These are phyloP conservation scores for Drosera capensis DNA, from an alignment of 148 eudicot genomes.

Conservation along the genomic window DNA sequence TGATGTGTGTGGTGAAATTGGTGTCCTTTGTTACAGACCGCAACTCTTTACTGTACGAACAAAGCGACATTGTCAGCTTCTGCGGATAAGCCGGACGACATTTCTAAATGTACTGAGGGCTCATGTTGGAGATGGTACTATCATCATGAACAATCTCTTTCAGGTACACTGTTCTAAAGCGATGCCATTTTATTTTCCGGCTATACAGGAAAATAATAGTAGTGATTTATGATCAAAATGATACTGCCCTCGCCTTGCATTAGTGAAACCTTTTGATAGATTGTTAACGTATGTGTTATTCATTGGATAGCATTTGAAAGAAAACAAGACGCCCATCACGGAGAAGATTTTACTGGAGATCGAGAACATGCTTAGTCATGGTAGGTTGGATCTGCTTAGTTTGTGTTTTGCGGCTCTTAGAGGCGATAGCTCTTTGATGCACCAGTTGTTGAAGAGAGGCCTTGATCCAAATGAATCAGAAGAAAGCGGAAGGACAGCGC, in stretches of 20 bases:
- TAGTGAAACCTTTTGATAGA: not conserved
- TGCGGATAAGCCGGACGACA: slow-evolving; percentile 46
- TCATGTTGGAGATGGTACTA: slow-evolving; percentile 23
- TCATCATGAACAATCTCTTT: slow-evolving; percentile 62
- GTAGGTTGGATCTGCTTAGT: slow-evolving; percentile 58
- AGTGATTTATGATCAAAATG: not conserved
- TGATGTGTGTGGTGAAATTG: slow-evolving; percentile 76
- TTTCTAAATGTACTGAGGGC: slow-evolving; percentile 28
- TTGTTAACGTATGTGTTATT: not conserved
- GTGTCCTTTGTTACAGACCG: slow-evolving; percentile 85
- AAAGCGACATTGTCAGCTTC: slow-evolving; percentile 54
- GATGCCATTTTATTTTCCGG: not conserved
- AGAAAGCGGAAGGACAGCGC: slow-evolving; percentile 63
- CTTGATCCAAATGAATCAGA: slow-evolving; percentile 90
- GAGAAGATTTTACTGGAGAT: slow-evolving; percentile 44
- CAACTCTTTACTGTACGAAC: slow-evolving; percentile 79
- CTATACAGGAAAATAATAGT: not conserved
- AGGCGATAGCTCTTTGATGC: slow-evolving; percentile 45
- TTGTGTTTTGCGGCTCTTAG: slow-evolving; percentile 50
- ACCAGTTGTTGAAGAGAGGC: slow-evolving; percentile 52
- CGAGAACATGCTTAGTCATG: slow-evolving; percentile 53
- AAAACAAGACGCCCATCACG: slow-evolving; percentile 32
- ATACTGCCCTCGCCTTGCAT: not conserved
- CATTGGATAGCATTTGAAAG: slow-evolving; percentile 46
- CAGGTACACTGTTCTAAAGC: slow-evolving; percentile 21